These are phyloP conservation scores for Rheum nobile DNA, from an alignment of 148 eudicot genomes.

Conservation along the genomic window DNA sequence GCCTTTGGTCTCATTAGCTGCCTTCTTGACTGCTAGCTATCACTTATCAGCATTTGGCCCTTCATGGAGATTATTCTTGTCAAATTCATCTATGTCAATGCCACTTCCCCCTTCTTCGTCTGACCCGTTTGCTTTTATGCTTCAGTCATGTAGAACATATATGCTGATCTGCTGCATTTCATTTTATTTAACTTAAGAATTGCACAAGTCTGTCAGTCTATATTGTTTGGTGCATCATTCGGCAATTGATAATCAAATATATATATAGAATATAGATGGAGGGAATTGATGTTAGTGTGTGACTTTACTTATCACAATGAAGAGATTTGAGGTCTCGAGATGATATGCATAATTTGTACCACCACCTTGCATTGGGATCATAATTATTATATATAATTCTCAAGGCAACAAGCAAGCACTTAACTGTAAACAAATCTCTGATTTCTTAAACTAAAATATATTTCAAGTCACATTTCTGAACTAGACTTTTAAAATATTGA, in stretches of 20 bases:
- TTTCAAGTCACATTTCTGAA: not conserved
- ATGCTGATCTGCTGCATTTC: not conserved
- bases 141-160: not conserved
- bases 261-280: no score
- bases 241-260: not conserved
- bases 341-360: not conserved
- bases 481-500: not conserved
- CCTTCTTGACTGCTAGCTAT: not conserved
- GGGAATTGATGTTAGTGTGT: not conserved
- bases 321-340: not conserved
- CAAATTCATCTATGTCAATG: not conserved
- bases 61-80: not conserved
- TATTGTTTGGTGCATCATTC: not conserved
- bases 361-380: not conserved
- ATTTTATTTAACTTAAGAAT: no score
- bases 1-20: not conserved
- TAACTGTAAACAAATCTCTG: not conserved
- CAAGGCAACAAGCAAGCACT: not conserved
- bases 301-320: no score
- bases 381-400: not conserved
- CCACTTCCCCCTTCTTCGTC: not conserved
- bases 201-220: not conserved
- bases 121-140: not conserved
- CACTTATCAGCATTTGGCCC: not conserved
- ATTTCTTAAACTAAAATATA: not conserved